Evolutionary conservation across 306 rosid species (phyloP), one percentile per base, ranked within the genome.

Genomic region (Trichosanthes truncata): DNA sequence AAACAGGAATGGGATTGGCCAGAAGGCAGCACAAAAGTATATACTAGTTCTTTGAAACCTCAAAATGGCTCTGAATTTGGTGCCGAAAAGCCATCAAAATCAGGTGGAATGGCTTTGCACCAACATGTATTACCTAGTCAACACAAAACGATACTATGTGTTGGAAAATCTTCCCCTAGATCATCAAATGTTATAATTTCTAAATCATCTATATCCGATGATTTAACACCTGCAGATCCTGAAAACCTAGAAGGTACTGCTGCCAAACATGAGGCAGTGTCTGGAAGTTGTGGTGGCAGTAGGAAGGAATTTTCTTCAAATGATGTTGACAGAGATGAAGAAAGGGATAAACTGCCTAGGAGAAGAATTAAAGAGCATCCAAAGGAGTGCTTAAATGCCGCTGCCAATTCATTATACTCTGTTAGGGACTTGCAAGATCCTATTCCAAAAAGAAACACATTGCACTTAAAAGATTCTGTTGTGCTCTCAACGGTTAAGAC

Each of bases 361-460:
- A 95, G 85, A 83, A 82, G 78, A 62, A 86, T 78, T 17, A 91
- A 86, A 88, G 97, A 95, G 79, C 93, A 87, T 26, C 66, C 88
- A 78, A 92, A 90, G 79, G 85, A 89, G 48, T 82, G 87, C 49
- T 66, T 66, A 56, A 88, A 81, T 85, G 77, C 91, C 51, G 66
- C 81, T 86, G 62, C 80, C 12, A 93, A 87, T 79, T 83, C 87
- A 75, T 79, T 78, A 40, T 87, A 86, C 83, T 82, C 90, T 8
- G 86, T 88, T 86, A 84, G 87, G 89, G 89, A 83, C 78, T 38
- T 83, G 20, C 97, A 90, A 38, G 94, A 83, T 88, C 81, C 92
- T 79, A 82, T 79, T 79, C 83, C 90, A 49, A 95, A 88, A 90
- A 89, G 85, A 84, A 80, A 73, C 49, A 72, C 78, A 55, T 76